A percentile compares a stretch with the other conserved stretches of the same genome.
These are phyloP conservation scores for Aspergillus sp. DNA, from an alignment of 2,329 filamentous ascomycete species.

Conservation along the genomic window DNA sequence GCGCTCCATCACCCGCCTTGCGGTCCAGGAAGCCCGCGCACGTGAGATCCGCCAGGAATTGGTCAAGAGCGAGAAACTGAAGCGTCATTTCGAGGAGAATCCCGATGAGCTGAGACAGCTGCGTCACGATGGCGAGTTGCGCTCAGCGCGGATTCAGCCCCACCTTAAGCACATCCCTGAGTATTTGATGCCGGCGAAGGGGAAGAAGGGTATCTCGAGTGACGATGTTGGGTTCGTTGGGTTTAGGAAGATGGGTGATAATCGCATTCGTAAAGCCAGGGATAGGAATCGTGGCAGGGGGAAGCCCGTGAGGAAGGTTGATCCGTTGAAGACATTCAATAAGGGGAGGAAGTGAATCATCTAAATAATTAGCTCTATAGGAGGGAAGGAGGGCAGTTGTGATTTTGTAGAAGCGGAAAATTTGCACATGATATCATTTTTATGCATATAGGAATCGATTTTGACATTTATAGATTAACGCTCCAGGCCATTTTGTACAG, in stretches of 20 bases:
- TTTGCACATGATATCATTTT: conserved; percentile 8
- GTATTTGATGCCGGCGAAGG: conserved; percentile 80
- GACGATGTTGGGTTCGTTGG: conserved; percentile 76
- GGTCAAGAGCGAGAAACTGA: conserved; percentile 89
- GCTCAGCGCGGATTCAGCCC: conserved; percentile 77
- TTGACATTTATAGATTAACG: background rate
- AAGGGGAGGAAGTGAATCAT: conserved; percentile 40
- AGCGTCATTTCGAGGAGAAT: conserved; percentile 96
- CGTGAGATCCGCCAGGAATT: conserved; percentile 86
- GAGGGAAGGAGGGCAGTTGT: background rate
- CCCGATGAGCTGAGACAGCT: conserved; percentile 83
- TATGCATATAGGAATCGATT: background rate
- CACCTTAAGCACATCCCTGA: conserved; percentile 95
- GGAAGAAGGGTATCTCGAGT: conserved; percentile 65
- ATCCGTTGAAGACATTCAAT: conserved; percentile 90
- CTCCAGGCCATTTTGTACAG: background rate
- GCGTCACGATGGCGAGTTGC: conserved; percentile 84
- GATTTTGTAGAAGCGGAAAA: background rate
- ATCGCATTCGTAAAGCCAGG: conserved; percentile 52
- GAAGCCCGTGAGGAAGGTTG: conserved; percentile 56
- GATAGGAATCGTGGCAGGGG: conserved; percentile 45
- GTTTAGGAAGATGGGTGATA: conserved; percentile 52
- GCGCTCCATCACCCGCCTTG: conserved; percentile 82
- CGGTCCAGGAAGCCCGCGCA: conserved; percentile 84
- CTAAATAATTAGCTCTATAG: background rate